Conservation (phyloP, 768 basidiomycete species). For the Pisolithus sp. region DNA sequence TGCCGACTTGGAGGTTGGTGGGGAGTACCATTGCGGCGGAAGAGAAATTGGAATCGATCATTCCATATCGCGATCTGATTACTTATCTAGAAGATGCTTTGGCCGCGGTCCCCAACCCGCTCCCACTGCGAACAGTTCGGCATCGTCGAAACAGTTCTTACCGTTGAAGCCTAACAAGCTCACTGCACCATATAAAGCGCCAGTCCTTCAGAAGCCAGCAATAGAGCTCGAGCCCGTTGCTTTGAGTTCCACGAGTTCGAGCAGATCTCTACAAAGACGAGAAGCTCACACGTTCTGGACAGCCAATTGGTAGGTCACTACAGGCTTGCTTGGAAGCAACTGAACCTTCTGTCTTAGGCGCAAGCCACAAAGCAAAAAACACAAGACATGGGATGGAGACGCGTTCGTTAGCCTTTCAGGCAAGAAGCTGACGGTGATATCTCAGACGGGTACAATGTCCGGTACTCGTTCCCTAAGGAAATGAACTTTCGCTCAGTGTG, state of each 20-base stretch:
- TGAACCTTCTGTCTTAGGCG: conserved; percentile 42
- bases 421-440: conserved; percentile 53
- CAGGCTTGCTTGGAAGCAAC: conserved; percentile 2
- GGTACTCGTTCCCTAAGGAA: neutral
- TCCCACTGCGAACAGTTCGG: conserved; percentile 24
- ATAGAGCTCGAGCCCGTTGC: conserved; percentile 38
- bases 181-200: conserved; percentile 15
- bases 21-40: conserved; percentile 37
- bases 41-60: conserved; percentile 67
- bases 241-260: conserved; percentile 21
- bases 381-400: conserved; percentile 85
- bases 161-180: conserved; percentile 26
- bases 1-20: conserved; percentile 32
- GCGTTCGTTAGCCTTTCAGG: conserved; percentile 50
- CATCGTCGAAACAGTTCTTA: conserved; percentile 23
- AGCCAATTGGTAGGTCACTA: conserved; percentile 53
- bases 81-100: conserved; percentile 61
- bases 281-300: conserved; percentile 46
- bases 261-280: conserved; percentile 4
- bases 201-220: conserved; percentile 19
- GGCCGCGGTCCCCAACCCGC: conserved; percentile 27
- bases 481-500: conserved; percentile 5
- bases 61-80: conserved; percentile 47
- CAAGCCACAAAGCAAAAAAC: conserved; percentile 64
- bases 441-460: conserved; percentile 68